A percentile compares a stretch with the other conserved stretches of the same genome.
Conservation (phyloP, 345 rosid genomes). For the Lepidium africanum region DNA sequence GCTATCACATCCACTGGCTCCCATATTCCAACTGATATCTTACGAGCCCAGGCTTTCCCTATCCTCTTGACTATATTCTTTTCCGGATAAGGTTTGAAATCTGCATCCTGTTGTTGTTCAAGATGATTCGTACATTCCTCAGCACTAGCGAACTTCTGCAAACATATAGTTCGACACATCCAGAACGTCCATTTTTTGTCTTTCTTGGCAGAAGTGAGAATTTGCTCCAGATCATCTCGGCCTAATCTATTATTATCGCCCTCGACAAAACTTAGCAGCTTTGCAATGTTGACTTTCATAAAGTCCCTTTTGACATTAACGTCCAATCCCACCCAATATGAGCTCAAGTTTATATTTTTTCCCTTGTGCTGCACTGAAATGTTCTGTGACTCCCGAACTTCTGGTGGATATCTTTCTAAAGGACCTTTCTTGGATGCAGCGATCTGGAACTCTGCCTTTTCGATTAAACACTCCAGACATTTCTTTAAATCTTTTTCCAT, state of each 20-base stretch:
- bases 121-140: conserved; percentile 5
- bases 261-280: background rate
- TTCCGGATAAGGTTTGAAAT: background rate
- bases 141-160: background rate
- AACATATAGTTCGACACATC: conserved; percentile 13
- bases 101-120: conserved; percentile 10
- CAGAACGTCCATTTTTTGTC: conserved; percentile 1
- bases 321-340: conserved; percentile 3
- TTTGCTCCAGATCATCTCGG: background rate
- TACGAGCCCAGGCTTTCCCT: background rate
- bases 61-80: background rate
- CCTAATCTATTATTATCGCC: background rate
- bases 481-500: background rate
- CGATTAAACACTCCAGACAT: background rate
- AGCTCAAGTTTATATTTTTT: background rate
- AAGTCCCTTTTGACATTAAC: background rate
- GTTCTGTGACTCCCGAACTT: background rate
- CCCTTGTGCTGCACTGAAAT: background rate
- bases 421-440: background rate
- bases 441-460: background rate
- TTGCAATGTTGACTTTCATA: background rate
- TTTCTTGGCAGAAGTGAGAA: background rate
- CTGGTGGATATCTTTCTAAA: background rate
- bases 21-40: background rate
- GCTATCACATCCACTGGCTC: conserved; percentile 9